Conservation (phyloP, 1,284 basidiomycete species). For the Marasmius fiardii region DNA sequence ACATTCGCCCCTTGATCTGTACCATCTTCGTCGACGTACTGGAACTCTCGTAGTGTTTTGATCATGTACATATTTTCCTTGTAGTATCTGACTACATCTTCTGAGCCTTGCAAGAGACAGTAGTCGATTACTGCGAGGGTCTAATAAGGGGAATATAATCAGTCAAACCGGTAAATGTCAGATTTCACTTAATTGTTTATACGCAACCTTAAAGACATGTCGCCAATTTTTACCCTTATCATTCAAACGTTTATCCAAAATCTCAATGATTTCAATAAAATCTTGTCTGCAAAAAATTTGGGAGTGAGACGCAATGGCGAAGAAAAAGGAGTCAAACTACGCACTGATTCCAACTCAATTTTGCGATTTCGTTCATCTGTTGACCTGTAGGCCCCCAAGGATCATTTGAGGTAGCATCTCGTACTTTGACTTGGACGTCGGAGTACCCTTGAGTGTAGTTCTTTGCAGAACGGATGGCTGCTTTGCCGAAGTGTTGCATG, state of each 20-base stretch:
- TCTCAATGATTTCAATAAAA: constrained; percentile 99
- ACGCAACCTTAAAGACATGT: constrained; percentile 95
- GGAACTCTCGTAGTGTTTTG: constrained; percentile 99
- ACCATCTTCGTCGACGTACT: constrained; percentile 92
- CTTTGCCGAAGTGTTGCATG: constrained; percentile 76
- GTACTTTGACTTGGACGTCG: constrained; percentile 91
- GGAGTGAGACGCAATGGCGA: constrained; percentile 3
- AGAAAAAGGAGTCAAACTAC: constrained; percentile 26
- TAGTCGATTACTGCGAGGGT: constrained; percentile 97
- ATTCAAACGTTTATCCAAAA: constrained; percentile 98
- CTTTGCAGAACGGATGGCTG: constrained; percentile 83
- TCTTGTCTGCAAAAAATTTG: constrained; percentile 63
- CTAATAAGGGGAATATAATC: constrained; percentile 34
- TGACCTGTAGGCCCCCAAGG: constrained; percentile 99
- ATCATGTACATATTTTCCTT: constrained; percentile 96
- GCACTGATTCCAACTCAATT: constrained; percentile 97
- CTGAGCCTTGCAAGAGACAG: constrained; percentile 92
- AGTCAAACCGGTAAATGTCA: not conserved
- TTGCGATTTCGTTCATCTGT: constrained; percentile 99
- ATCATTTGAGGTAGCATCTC: constrained; percentile 99
- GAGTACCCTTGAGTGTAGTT: constrained; percentile 97
- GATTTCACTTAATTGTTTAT: not conserved
- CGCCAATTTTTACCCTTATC: constrained; percentile 99
- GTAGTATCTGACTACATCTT: constrained; percentile 99
- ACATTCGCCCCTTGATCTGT: constrained; percentile 99